Base-by-base conservation (phyloP, 257 asterid species). In the Scutellaria galericulata region DNA sequence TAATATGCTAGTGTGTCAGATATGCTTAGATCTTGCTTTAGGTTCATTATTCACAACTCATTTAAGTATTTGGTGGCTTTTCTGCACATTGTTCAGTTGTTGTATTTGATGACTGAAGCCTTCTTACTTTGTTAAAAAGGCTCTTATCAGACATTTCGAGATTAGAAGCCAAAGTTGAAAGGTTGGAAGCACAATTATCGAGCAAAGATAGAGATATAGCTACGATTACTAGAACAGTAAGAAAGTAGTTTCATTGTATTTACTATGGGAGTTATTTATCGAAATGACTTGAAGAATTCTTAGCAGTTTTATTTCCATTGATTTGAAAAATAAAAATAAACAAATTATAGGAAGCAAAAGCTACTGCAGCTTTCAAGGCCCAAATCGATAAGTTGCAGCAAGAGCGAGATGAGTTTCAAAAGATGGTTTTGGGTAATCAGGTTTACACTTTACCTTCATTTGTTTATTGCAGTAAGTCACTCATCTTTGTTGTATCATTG, bases 181-280 rank as follows among this genome's bases (percentile, higher is more conserved):
- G 97, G 83, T 75, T 92, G 83, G 98, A 92, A 78, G 73, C 86
- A 10, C 90, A 83, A 70, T 53, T 90, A 70, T 77, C 89, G 42
- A 71, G 87, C 75, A 92, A 90, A 82, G 97, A 90, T 75, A 87
- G 94, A 81, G 98, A 92, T 73, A 88, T 92, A 71, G 98, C 97
- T 24, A 85, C 98, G 41, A 84, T 92, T 75, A 88, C 98, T 66
- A 86, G 97, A 83, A 86, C 93, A 75, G 98, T 92, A 57, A 74
- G 91, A 63, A 44, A n/a, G 47, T 68, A 48, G 64, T 64, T 46
- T 70, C 35, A 27, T 13, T 13, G 12, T 4, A 60, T 53, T 18
- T 44, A 55, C 54, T 66, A 3, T 9, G 15, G 64, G 53, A 64
- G 42, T 15, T 68, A 9, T 55, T 78, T 14, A 27, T 71, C 11